Evolutionary conservation across 169 alveolate species (phyloP), one percentile per base, ranked within the genome.

Genomic region (Cryptosporidium bovis): DNA sequence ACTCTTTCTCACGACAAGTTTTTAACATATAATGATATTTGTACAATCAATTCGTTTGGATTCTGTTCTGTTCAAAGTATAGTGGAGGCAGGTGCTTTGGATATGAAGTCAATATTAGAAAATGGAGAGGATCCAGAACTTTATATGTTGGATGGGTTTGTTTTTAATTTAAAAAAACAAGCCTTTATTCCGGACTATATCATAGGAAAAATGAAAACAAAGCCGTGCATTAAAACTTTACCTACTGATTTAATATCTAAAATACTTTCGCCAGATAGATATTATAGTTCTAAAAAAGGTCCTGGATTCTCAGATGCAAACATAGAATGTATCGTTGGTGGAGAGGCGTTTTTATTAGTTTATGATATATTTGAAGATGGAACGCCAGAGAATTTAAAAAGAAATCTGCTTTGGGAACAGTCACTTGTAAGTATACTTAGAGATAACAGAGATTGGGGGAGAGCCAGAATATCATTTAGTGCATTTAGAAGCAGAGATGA

Each of bases 401-500:
- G 94, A n/a, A 92, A 92, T 64, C 64, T 85, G 64, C 84, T 87
- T 24, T 92, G 94, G 94, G 94, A 90, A 62, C 82, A 90, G 20
- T 56, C 92, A 33, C 89, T 90, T 55, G 82, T 90, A 20, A 89
- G 83, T 51, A 83, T 92, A n/a, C 55, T 92, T 48, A 90, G 82
- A 64, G 94, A 91, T 13, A 92, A 92, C 40, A 90, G 90, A 58
- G 66, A 82, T 2, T 60, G 91, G 66, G 93, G 93, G 6, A 82
- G 84, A 51, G 91, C 92, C 0, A 83, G 67, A 48, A 71, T 91
- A 60, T 56, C 90, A n/a, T 83, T 83, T 58, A 91, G 92, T 48
- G 94, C 94, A 15, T 91, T 91, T 64, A 50, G 91, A 24, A 83
- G 91, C 10, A 66, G 93, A 44, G 95, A 92, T 51, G 95, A 92